phyloP scores from a whole-genome alignment of 768 basidiomycete genomes.

The Termitomyces sp. region DNA sequence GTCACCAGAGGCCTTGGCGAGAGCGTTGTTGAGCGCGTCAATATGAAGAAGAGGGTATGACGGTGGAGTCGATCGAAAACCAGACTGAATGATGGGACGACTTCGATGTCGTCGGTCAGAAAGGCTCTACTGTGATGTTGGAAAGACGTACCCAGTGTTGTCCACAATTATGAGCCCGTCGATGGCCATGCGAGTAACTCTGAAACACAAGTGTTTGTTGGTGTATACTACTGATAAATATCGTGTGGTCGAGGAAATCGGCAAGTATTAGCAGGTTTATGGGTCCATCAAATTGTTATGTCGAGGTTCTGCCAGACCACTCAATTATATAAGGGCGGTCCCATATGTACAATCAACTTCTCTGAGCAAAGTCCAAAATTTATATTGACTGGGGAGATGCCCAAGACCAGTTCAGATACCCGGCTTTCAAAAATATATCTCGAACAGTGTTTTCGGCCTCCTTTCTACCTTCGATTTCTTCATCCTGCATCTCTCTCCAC shows the following conservation, averaged over 20 bases:
- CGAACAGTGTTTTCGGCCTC: slow-evolving; percentile 39
- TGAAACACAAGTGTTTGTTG: no score
- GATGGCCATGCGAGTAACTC: slow-evolving; percentile 51
- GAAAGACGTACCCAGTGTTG: slow-evolving; percentile 53
- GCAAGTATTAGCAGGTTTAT: no score
- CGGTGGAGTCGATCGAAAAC: slow-evolving; percentile 71
- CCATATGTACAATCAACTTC: neutral
- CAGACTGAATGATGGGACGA: slow-evolving; percentile 84
- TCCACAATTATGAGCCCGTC: slow-evolving; percentile 82
- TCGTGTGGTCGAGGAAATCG: no score
- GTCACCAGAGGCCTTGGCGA: slow-evolving; percentile 47
- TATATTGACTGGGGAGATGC: slow-evolving; percentile 47
- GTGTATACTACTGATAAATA: no score
- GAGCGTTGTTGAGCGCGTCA: slow-evolving; percentile 74
- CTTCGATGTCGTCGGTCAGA: slow-evolving; percentile 27
- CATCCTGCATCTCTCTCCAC: slow-evolving; percentile 56
- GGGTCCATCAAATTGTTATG: no score
- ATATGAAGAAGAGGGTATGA: slow-evolving; percentile 84
- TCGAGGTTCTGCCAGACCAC: no score
- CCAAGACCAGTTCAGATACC: slow-evolving; percentile 69
- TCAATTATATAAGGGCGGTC: no score
- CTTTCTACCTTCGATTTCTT: slow-evolving; percentile 27
- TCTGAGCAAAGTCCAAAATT: neutral
- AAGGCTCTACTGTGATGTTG: neutral
- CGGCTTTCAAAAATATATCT: slow-evolving; percentile 40